Base-by-base conservation (phyloP, 495 filamentous ascomycete species). In the Penicillium dipodomyicola region DNA sequence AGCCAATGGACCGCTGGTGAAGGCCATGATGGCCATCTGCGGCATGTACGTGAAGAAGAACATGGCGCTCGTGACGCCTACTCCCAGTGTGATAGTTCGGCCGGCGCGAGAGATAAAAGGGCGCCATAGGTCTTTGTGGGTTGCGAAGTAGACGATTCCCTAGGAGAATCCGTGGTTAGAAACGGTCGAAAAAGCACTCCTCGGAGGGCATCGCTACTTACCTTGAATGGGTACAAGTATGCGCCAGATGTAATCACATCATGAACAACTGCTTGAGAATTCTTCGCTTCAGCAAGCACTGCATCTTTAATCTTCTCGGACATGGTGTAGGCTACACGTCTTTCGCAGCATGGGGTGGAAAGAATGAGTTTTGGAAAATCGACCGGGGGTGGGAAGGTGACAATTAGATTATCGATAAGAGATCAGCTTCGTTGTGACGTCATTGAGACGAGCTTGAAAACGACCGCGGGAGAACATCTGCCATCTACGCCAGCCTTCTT, bases 41-140 rank as follows among this genome's bases (percentile, higher is more conserved):
- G 94, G 94, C 33, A 97, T 70, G 68, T 97, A 98, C 50, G 92
- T 88, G 72, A 96, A 86, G 64, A 87, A 75, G 72, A 98, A 97
- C 87, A 96, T 87, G 37, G 78, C 77, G 19, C 80, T 71, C 33
- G 92, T 91, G 20, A 93, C 80, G 40, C 90, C 80, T 35, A 86
- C 62, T 10, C 87, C 89, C 12, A 95, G 76, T n/a, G 79, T 76
- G 43, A 90, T 56, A 29, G 87, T 91, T 11, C 90, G 87, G 4
- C 80, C 63, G 32, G 93, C 74, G 40, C 84, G 85, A 17, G 84
- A 83, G 30, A 83, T 73, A 42, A 97, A 79, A 0, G 94, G 93
- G 50, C 82, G 64, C 77, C 79, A 80, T 52, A 87, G 72, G 32
- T 63, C 58, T 55, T 68, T 58, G 48, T 74, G 67, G 17, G 62